Evolutionary conservation across 495 filamentous ascomycete species (phyloP).

Genomic region (Arthonia radiata): DNA sequence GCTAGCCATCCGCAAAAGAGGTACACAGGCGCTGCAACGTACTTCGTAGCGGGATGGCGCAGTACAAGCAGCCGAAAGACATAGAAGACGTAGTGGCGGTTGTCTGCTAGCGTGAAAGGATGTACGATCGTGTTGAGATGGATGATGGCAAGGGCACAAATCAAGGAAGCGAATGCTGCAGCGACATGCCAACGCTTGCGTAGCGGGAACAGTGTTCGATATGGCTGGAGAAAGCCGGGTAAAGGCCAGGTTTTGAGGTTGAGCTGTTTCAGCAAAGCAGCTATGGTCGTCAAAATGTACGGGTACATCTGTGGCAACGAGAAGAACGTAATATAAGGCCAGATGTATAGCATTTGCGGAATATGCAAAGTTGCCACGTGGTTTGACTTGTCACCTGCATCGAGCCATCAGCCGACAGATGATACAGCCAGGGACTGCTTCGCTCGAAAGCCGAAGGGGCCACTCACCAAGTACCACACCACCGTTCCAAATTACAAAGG

Average conservation of each 20-base stretch:
- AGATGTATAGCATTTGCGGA: conserved; percentile 85
- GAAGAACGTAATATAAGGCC: conserved; percentile 73
- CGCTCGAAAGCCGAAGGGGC: not conserved
- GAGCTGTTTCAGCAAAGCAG: conserved; percentile 3
- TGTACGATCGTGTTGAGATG: conserved; percentile 81
- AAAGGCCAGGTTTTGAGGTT: conserved; percentile 1
- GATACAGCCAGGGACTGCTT: too few species aligned
- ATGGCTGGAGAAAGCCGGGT: not conserved
- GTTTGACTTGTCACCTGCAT: conserved; percentile 68
- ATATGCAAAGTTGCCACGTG: conserved; percentile 74
- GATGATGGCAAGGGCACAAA: conserved; percentile 29
- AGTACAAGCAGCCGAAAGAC: conserved; percentile 66
- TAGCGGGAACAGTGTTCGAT: too few species aligned
- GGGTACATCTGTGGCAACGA: conserved; percentile 51
- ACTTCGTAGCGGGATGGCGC: conserved; percentile 34
- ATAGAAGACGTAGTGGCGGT: conserved; percentile 93
- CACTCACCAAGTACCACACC: conserved; percentile 64
- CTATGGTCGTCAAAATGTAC: conserved; percentile 12
- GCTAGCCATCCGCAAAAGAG: conserved; percentile 33
- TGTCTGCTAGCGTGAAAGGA: conserved; percentile 89
- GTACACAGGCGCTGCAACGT: conserved; percentile 39
- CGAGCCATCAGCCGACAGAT: conserved; percentile 3
- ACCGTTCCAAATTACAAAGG: conserved; percentile 65
- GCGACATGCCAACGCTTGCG: too few species aligned
- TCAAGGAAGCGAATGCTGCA: conserved; percentile 19